Percentiles rank a stretch among this genome's conserved stretches.
These are phyloP conservation scores for Aspergillus japonicus DNA, from an alignment of 2,329 filamentous ascomycete species.

Conservation along the genomic window DNA sequence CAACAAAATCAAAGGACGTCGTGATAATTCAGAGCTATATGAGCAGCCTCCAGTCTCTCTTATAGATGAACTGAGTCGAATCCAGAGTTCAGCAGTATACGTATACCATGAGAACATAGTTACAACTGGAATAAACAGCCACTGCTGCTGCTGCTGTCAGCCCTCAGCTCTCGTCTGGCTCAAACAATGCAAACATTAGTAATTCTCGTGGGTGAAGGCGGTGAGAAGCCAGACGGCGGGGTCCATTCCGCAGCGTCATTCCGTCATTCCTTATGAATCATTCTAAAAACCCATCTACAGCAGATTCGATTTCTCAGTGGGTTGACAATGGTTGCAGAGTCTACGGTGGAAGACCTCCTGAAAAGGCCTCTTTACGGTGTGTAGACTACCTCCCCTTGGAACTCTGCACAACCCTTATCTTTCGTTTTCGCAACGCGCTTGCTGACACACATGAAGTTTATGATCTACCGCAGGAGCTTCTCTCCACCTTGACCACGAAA, in stretches of 20 bases:
- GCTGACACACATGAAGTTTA: slow-evolving; percentile 61
- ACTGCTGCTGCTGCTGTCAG: no score
- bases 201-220: not conserved
- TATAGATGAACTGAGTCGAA: no score
- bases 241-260: slow-evolving; percentile 4
- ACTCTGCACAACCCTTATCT: not conserved
- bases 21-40: no score
- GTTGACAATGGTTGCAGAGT: slow-evolving; percentile 22
- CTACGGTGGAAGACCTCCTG: slow-evolving; percentile 39
- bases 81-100: no score
- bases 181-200: no score
- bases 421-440: slow-evolving; percentile 12
- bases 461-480: slow-evolving; percentile 73
- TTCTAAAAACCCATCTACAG: not conserved
- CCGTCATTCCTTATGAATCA: not conserved
- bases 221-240: not conserved
- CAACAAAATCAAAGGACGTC: no score
- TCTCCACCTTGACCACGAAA: slow-evolving; percentile 65
- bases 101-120: no score
- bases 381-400: slow-evolving; percentile 7
- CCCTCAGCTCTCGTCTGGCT: no score
- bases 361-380: slow-evolving; percentile 53
- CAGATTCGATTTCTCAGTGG: not conserved
- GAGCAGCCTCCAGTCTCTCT: no score
- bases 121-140: no score